phyloP scores from a whole-genome alignment of 2,329 filamentous ascomycete genomes.

The Penicillium freii region DNA sequence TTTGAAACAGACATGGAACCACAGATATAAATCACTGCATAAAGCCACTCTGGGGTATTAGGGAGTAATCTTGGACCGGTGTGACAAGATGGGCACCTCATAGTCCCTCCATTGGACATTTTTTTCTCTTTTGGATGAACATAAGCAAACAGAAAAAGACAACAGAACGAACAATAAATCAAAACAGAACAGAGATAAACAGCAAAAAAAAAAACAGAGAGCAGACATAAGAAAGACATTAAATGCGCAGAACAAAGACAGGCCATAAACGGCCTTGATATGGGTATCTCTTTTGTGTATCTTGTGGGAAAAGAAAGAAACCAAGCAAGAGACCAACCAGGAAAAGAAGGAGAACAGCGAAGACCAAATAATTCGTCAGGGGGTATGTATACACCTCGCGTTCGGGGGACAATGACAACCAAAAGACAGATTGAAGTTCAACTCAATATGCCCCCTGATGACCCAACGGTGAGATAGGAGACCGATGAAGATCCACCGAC shows the following conservation, averaged over 20 bases:
- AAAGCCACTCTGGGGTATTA: background rate
- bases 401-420: background rate
- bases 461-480: constrained; percentile 26
- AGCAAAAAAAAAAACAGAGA: background rate
- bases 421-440: constrained; percentile 3
- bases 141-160: background rate
- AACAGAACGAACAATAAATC: background rate
- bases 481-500: constrained; percentile 20
- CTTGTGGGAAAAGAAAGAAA: constrained; percentile 6
- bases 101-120: too few species aligned
- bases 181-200: background rate
- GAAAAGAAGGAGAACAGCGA: background rate
- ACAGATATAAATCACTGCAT: background rate
- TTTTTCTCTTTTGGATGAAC: background rate
- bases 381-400: background rate
- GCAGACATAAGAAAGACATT: background rate
- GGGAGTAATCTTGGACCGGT: background rate
- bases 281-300: constrained; percentile 15
- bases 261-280: constrained; percentile 1
- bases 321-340: constrained; percentile 6
- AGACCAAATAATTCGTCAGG: background rate
- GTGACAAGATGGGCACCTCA: background rate
- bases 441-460: constrained; percentile 21
- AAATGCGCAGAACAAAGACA: background rate
- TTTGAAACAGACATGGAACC: background rate